phyloP scores from a whole-genome alignment of 495 filamentous ascomycete species.

The Aspergillus indologenus region DNA sequence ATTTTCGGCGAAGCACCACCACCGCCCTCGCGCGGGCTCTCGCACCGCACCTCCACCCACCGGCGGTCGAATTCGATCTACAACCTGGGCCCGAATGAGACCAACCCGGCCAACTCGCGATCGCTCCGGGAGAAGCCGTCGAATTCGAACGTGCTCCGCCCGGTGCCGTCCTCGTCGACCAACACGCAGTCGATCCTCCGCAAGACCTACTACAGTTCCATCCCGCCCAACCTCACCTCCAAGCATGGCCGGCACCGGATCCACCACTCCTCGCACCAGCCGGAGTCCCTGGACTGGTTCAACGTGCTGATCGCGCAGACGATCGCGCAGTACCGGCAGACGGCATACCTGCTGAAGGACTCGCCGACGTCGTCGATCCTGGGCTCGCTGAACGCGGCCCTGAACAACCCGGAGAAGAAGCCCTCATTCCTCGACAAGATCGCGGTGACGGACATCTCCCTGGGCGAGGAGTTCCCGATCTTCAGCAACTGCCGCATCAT shows the following conservation, averaged over 20 bases:
- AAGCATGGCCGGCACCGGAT: conserved; percentile 47
- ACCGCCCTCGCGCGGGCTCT: conserved; percentile 71
- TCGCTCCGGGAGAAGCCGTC: conserved; percentile 73
- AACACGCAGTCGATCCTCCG: conserved; percentile 88
- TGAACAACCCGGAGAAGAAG: conserved; percentile 76
- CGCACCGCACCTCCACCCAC: conserved; percentile 62
- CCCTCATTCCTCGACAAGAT: conserved; percentile 93
- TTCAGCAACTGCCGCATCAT: conserved; percentile 98
- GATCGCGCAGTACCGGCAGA: conserved; percentile 88
- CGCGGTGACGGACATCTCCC: conserved; percentile 82
- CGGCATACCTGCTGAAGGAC: conserved; percentile 79
- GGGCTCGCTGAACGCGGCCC: conserved; percentile 80
- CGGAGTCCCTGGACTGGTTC: conserved; percentile 99
- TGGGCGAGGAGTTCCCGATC: conserved; percentile 97
- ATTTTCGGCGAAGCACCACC: conserved; percentile 94
- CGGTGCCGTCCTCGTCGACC: conserved; percentile 51
- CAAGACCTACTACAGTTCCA: conserved; percentile 97
- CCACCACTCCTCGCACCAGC: conserved; percentile 76
- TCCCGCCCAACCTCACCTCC: conserved; percentile 39
- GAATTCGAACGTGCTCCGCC: conserved; percentile 67
- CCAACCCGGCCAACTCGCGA: conserved; percentile 29
- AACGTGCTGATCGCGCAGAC: conserved; percentile 97
- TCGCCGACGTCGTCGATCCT: conserved; percentile 69
- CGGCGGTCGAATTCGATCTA: conserved; percentile 61
- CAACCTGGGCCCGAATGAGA: conserved; percentile 33